Evolutionary conservation across 768 basidiomycete species (phyloP), one percentile per base, ranked within the genome.

Genomic region (Rhodotorula taiwanensis): DNA sequence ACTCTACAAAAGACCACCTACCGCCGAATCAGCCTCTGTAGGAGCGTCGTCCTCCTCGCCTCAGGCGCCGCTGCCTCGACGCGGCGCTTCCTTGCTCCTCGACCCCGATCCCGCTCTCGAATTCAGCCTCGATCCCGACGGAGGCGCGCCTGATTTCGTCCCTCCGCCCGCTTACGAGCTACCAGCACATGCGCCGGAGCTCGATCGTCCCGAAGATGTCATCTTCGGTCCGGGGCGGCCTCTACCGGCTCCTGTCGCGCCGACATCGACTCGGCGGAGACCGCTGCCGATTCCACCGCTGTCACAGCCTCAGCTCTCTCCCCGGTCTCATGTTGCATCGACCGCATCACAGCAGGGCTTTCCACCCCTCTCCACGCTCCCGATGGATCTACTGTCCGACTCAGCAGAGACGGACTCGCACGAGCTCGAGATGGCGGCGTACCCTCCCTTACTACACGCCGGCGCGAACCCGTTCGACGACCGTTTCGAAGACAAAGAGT

Each of bases 381-480:
- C n/a, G n/a, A n/a, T n/a, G n/a, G n/a, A n/a, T n/a, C n/a, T n/a
- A n/a, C n/a, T n/a, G n/a, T n/a, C n/a, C n/a, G n/a, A n/a, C n/a
- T n/a, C n/a, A n/a, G n/a, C n/a, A n/a, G n/a, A n/a, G n/a, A n/a
- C n/a, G n/a, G n/a, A n/a, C n/a, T n/a, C n/a, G n/a, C n/a, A n/a
- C n/a, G n/a, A n/a, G n/a, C n/a, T n/a, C n/a, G n/a, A n/a, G n/a
- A n/a, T n/a, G n/a, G n/a, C n/a, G n/a, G n/a, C n/a, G n/a, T n/a
- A n/a, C n/a, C n/a, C n/a, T n/a, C n/a, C n/a, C n/a, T n/a, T n/a
- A n/a, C n/a, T n/a, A n/a, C n/a, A n/a, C n/a, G n/a, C n/a, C n/a
- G n/a, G n/a, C n/a, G n/a, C n/a, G n/a, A 33, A 62, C 50, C 60
- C 60, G 20, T 62, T 62, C 49, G 49, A 42, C 31, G 60, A 62